Evolutionary conservation across 441 rosid genomes (phyloP), one percentile per base, ranked within the genome.

Genomic region (Theobroma grandiflorum): DNA sequence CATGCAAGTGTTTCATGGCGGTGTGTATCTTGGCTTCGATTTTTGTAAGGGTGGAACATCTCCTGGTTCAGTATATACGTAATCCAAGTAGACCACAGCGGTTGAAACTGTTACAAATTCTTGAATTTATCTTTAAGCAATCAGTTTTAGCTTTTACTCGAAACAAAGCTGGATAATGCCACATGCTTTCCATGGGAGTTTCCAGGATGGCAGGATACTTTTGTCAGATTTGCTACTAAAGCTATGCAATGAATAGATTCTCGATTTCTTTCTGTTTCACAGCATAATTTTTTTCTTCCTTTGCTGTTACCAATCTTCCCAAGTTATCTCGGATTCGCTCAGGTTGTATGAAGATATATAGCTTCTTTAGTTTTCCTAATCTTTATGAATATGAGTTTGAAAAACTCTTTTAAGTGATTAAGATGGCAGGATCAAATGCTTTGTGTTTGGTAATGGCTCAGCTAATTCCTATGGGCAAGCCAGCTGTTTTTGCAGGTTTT

Each of bases 291-390:
- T 57, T 61, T 18, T 9, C 61, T 47, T n/a, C 26, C 12, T 37
- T 22, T 57, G 22, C 58, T 66, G 49, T 78, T 52, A 58, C 16
- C 82, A 79, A 71, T 73, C 84, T 78, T 78, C 68, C 45, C 82
- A 90, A 87, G 91, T 79, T 72, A 88, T 81, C 83, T 78, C 75
- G 31, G 93, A 87, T 87, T 85, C 91, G 31, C n/a, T 11, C 35
- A 57, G 8, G 31, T 12, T 65, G 37, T 16, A 9, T 73, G 16
- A 55, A 43, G 33, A 20, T 2, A 10, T 43, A 57, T 72, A 6
- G 80, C 35, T 38, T 37, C 63, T 53, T 45, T 35, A 67, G 3
- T 7, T 43, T 1, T n/a, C 53, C 37, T 12, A 12, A 12, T 67
- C 72, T 2, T 43, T 3, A 11, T 68, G 53, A 63, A 16, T 45